Evolutionary conservation across 2,329 filamentous ascomycete species (phyloP), one percentile per base, ranked within the genome.

Genomic region (Phialocephala sp.): DNA sequence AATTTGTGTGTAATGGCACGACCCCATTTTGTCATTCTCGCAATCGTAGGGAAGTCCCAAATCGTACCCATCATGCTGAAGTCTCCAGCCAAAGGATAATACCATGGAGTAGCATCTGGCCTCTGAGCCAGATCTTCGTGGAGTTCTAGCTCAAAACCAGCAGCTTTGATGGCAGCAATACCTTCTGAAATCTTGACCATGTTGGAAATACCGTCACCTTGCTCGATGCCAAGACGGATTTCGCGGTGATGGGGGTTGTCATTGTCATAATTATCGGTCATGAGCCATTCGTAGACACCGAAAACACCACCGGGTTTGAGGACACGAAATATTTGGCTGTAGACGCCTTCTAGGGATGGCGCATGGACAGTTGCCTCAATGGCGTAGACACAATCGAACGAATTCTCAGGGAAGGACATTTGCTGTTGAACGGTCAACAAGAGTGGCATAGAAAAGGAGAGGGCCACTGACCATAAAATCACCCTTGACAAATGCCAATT

Each of bases 221-320:
- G 89, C 84, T 99, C 95, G 72, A 99, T 99, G 71, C 92, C 94
- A n/a, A 97, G 88, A 72, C 95, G 92, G 76, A 98, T 96, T 79
- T 93, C 89, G 72, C 94, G 91, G 82, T 98, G 95, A 76, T 89
- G 85, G 0, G 91, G 80, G 84, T 98, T 94, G 68, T 91, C 84
- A 78, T 97, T 96, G 82, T 98, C 91, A 80, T 97, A 99, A 32
- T 89, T 84, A 71, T 97, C 94, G 12, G 94, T 98, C 95, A 99
- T 98, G 76, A 98, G 85, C 95, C 95, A 98, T 81, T 99, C 95
- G 82, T 98, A 99, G 60, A 98, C 94, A 77, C 95, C 95, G 75
- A 98, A 98, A 60, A 94, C 85, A 78, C 95, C 94, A 68, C 95
- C 95, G 22, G 95, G 95, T 86, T 98, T 99, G 71, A 99, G 85